Evolutionary conservation across 257 asterid species (phyloP), one percentile per base, ranked within the genome.

Genomic region (Nicotiana knightiana): DNA sequence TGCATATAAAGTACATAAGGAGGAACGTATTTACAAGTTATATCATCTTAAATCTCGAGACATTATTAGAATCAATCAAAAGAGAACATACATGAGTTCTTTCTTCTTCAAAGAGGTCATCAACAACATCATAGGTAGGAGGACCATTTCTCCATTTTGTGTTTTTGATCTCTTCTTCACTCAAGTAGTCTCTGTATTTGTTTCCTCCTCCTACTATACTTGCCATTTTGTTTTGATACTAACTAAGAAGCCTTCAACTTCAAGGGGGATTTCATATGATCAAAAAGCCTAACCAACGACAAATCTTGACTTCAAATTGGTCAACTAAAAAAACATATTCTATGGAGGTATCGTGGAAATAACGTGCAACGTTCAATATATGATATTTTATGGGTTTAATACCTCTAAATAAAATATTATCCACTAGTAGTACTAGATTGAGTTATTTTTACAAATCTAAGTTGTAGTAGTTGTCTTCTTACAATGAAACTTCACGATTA

Each of bases 81-180:
- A 81, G 55, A 57, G 62, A 59, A 21, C 67, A 62, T 87, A 93
- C 98, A 4, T 90, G 91, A 79, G 97, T 92, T 85, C 93, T 84
- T 57, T 93, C 97, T 84, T 93, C 87, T 86, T 93, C 97, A 80
- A 94, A 94, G 67, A 94, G 89, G 89, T 93, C 86, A 82, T 93
- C 82, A 2, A 92, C 96, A 32, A 59, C 91, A 84, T 90, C 97
- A 87, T 94, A 94, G 68, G 85, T 89, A 4, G 98, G 98, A 81
- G 93, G 93, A 3, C 94, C 97, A 77, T 33, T 77, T 1, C 12
- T 86, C 98, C 98, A 94, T 64, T 85, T 82, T 35, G 92, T 91
- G 83, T 80, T 93, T 67, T 89, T 79, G 39, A 91, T 77, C 24
- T 93, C 95, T 84, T 91, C 97, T 48, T 89, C 89, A 59, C 77